phyloP scores from a whole-genome alignment of 2,329 filamentous ascomycete genomes.

The Colletotrichum magnum region DNA sequence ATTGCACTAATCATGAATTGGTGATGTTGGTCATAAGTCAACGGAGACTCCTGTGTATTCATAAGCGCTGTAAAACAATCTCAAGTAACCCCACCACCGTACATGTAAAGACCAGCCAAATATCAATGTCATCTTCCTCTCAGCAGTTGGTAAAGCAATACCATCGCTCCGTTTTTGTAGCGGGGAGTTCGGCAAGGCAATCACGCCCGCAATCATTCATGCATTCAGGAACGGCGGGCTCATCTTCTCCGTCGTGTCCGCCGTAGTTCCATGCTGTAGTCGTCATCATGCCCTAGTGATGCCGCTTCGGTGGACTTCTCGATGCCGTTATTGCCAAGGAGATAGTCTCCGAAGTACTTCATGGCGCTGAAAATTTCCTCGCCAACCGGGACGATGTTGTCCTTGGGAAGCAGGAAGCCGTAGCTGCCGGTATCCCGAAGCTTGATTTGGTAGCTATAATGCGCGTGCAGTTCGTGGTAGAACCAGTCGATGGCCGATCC shows the following conservation, averaged over 20 bases:
- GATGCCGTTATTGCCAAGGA: slow-evolving; percentile 79
- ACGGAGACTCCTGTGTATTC: background rate
- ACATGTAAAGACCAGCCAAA: background rate
- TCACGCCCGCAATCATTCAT: background rate
- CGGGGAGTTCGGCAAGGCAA: too few relatives aligned
- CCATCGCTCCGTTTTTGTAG: too few relatives aligned
- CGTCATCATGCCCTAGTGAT: slow-evolving; percentile 2
- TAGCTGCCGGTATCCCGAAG: slow-evolving; percentile 94
- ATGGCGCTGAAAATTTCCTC: slow-evolving; percentile 89
- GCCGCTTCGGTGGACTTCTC: slow-evolving; percentile 53
- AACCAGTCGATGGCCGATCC: slow-evolving; percentile 96
- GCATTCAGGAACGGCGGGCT: slow-evolving; percentile 15
- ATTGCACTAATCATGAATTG: slow-evolving; percentile 54
- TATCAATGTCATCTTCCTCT: too few relatives aligned
- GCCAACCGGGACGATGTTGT: slow-evolving; percentile 90
- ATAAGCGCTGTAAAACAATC: background rate
- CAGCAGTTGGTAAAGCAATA: too few relatives aligned
- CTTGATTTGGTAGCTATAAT: slow-evolving; percentile 94
- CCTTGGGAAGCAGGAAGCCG: slow-evolving; percentile 89
- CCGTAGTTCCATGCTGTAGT: slow-evolving; percentile 48
- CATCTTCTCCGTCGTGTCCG: slow-evolving; percentile 47
- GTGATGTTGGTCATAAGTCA: slow-evolving; percentile 37
- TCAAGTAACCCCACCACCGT: background rate
- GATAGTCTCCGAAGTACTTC: slow-evolving; percentile 86
- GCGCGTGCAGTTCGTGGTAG: slow-evolving; percentile 86